A percentile compares a stretch with the other conserved stretches of the same genome.
These are phyloP conservation scores for Fusarium albidum DNA, from an alignment of 2,329 filamentous ascomycete species.

Conservation along the genomic window DNA sequence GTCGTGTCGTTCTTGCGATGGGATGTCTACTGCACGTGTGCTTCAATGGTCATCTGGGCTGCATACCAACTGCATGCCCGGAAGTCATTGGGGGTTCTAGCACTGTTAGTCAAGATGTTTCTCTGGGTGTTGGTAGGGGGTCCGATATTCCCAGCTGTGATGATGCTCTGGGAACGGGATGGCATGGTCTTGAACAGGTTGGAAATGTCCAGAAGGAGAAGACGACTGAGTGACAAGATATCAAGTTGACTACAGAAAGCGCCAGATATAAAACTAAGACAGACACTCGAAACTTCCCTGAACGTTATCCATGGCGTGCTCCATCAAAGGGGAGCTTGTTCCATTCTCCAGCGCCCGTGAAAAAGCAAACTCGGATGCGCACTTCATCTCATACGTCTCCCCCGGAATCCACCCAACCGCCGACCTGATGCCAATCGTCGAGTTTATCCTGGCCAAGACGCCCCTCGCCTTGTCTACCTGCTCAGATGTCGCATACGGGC, in stretches of 20 bases:
- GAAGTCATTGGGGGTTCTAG: neutral
- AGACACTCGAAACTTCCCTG: neutral
- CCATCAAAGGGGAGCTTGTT: no score
- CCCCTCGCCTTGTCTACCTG: constrained; percentile 34
- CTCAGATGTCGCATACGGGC: constrained; percentile 36
- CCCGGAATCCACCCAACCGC: constrained; percentile 29
- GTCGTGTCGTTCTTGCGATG: constrained; percentile 33
- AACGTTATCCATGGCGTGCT: neutral
- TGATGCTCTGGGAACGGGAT: constrained; percentile 28
- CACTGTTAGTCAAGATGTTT: neutral
- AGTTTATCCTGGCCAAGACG: constrained; percentile 40
- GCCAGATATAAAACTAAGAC: neutral
- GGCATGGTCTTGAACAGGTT: neutral
- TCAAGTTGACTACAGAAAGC: neutral
- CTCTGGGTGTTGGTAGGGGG: constrained; percentile 22
- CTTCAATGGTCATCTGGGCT: constrained; percentile 27
- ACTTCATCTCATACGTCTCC: neutral
- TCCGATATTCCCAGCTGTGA: constrained; percentile 28
- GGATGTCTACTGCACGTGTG: constrained; percentile 34
- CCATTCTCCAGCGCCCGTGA: neutral
- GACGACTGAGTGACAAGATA: neutral
- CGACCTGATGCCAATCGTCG: constrained; percentile 41
- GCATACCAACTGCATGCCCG: constrained; percentile 18
- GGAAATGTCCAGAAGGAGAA: constrained; percentile 14
- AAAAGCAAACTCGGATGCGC: neutral